A percentile compares a stretch with the other conserved stretches of the same genome.
These are phyloP conservation scores for Teunomyces cretensis DNA, from an alignment of 805 yeast species.

Conservation along the genomic window DNA sequence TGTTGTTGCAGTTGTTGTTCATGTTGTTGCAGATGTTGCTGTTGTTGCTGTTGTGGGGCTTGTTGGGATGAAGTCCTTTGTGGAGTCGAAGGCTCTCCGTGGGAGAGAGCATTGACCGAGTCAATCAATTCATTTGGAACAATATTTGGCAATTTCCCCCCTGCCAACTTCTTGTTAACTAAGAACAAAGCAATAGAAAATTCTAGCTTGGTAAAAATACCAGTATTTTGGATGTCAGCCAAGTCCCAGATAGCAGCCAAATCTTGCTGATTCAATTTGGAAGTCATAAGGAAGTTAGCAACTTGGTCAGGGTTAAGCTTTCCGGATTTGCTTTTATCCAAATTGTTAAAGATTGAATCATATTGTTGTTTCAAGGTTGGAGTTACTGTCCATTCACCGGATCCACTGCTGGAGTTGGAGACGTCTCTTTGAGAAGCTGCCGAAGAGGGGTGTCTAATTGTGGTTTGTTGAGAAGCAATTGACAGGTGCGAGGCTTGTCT, in stretches of 20 bases:
- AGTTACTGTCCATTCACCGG: slow-evolving; percentile 65
- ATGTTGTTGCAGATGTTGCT: slow-evolving; percentile 2
- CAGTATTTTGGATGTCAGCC: slow-evolving; percentile 84
- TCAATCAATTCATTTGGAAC: slow-evolving; percentile 65
- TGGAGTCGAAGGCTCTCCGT: slow-evolving; percentile 6
- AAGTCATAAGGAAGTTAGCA: slow-evolving; percentile 85
- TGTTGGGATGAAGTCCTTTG: slow-evolving; percentile 13
- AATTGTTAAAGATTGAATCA: slow-evolving; percentile 72
- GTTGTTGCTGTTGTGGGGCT: slow-evolving; percentile 10
- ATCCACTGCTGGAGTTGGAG: slow-evolving; percentile 14
- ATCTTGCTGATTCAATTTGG: slow-evolving; percentile 79
- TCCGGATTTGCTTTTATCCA: slow-evolving; percentile 68
- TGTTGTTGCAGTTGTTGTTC: slow-evolving; percentile 13
- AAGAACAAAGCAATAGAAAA: slow-evolving; percentile 93
- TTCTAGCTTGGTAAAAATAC: slow-evolving; percentile 75
- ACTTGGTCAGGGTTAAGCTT: slow-evolving; percentile 73
- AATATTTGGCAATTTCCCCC: slow-evolving; percentile 72
- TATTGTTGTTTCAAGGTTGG: slow-evolving; percentile 72
- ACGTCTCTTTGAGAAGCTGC: slow-evolving; percentile 13
- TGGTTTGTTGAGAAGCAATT: slow-evolving; percentile 34
- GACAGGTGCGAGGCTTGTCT: slow-evolving; percentile 34
- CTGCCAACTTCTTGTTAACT: slow-evolving; percentile 80
- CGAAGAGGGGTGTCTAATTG: slow-evolving; percentile 27
- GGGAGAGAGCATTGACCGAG: slow-evolving; percentile 23
- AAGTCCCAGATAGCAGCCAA: slow-evolving; percentile 94